Percentiles rank a stretch among this genome's conserved stretches.
Conservation (phyloP, 768 basidiomycete genomes). For the Phylloporus sp. region DNA sequence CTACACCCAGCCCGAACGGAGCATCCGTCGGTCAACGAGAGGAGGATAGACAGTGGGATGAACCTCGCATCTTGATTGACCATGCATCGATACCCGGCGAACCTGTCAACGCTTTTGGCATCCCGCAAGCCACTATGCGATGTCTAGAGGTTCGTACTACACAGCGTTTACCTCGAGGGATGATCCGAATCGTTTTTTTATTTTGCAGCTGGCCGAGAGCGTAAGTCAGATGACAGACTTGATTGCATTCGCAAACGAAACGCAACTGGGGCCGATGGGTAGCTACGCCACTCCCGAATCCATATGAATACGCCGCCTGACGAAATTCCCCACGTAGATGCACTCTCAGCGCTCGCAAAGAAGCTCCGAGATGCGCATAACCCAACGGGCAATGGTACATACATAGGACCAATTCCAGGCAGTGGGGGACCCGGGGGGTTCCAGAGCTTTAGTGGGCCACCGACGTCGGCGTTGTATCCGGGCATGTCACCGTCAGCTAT, state of each 20-base stretch:
- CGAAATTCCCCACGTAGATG: constrained; percentile 34
- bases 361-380: constrained; percentile 32
- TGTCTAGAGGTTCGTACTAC: constrained; percentile 63
- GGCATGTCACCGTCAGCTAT: constrained; percentile 39
- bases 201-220: constrained; percentile 66
- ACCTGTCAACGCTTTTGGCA: constrained; percentile 84
- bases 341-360: constrained; percentile 38
- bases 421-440: constrained; percentile 22
- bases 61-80: constrained; percentile 56
- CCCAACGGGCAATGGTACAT: constrained; percentile 13
- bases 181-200: constrained; percentile 3
- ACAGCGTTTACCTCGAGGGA: not conserved
- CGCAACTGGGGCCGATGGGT: constrained; percentile 62
- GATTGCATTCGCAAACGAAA: constrained; percentile 57
- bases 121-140: constrained; percentile 85
- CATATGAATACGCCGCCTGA: constrained; percentile 21
- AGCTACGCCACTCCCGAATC: constrained; percentile 31
- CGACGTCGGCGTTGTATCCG: constrained; percentile 43
- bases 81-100: constrained; percentile 69
- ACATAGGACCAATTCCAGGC: constrained; percentile 14
- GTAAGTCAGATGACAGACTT: constrained; percentile 77
- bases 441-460: constrained; percentile 23
- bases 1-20: constrained; percentile 33
- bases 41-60: constrained; percentile 62
- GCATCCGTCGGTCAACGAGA: constrained; percentile 30